Conservation (phyloP, 2,329 filamentous ascomycete genomes). For the Endothia cerciana region DNA sequence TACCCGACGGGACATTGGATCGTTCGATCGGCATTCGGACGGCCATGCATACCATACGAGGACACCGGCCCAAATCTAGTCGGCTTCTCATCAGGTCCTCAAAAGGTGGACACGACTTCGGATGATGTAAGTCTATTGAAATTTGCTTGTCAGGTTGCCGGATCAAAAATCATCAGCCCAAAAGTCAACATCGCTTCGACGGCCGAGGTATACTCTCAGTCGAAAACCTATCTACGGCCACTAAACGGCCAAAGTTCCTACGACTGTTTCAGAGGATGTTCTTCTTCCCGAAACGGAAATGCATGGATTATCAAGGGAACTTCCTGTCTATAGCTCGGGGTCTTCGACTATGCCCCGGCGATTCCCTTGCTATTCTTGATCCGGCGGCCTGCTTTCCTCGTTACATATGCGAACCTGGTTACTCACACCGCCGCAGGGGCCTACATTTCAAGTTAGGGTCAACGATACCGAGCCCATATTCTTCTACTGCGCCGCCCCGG, state of each 20-base stretch:
- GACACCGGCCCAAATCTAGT: constrained; percentile 50
- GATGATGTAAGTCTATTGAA: constrained; percentile 44
- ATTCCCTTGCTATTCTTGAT: not conserved
- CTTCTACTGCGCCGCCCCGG: constrained; percentile 71
- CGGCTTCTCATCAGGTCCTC: constrained; percentile 59
- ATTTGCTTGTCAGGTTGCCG: not conserved
- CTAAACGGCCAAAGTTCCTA: not conserved
- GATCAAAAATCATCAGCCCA: not conserved
- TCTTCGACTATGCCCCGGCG: not conserved
- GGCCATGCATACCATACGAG: constrained; percentile 68
- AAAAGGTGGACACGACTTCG: constrained; percentile 49
- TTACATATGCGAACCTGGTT: not conserved
- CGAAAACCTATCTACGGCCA: not conserved
- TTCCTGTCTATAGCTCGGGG: not conserved
- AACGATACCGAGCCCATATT: constrained; percentile 68
- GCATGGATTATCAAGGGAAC: not conserved
- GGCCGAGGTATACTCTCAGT: not conserved
- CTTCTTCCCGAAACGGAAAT: not conserved
- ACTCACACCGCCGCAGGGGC: constrained; percentile 39
- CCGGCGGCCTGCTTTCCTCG: not conserved
- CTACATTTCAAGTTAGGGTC: constrained; percentile 49
- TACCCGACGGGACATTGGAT: constrained; percentile 67
- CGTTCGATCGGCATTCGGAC: constrained; percentile 60
- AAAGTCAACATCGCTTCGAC: not conserved
- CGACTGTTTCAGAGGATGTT: not conserved